Percentiles rank a stretch among this genome's conserved stretches.
phyloP scores from a whole-genome alignment of 2,329 filamentous ascomycete genomes.

The Myrmaecium sp. region DNA sequence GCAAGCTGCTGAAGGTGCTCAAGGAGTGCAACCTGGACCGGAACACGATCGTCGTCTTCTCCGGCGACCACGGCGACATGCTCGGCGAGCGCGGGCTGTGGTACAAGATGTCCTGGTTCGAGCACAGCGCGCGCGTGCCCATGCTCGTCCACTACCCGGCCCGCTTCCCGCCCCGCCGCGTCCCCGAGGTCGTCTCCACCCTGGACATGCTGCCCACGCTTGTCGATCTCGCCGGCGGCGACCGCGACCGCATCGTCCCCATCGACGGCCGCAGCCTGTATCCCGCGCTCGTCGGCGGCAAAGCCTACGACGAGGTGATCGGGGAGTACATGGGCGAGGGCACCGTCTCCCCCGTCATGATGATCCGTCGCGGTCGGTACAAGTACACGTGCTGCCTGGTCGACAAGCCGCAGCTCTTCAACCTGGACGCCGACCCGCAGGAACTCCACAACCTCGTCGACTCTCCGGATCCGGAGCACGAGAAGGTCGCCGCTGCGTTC shows the following conservation, averaged over 20 bases:
- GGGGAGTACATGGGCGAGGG: constrained; percentile 93
- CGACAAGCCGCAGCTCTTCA: constrained; percentile 72
- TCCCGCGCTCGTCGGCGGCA: constrained; percentile 50
- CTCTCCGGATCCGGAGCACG: constrained; percentile 20
- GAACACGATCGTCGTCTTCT: constrained; percentile 83
- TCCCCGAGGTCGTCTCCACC: constrained; percentile 74
- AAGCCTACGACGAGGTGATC: constrained; percentile 56
- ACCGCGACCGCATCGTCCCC: constrained; percentile 52
- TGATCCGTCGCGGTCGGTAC: constrained; percentile 81
- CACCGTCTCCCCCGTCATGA: constrained; percentile 75
- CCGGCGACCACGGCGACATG: constrained; percentile 92
- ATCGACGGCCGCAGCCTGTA: constrained; percentile 73
- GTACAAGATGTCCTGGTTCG: constrained; percentile 98
- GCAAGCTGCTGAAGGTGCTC: constrained; percentile 60
- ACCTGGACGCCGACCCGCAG: constrained; percentile 56
- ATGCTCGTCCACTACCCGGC: constrained; percentile 70
- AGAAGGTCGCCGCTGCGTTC: constrained; percentile 40
- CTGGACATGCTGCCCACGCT: constrained; percentile 82
- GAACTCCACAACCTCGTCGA: constrained; percentile 57
- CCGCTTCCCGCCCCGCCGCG: constrained; percentile 56
- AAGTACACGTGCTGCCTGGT: constrained; percentile 80
- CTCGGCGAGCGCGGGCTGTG: constrained; percentile 79
- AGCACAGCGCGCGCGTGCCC: constrained; percentile 77
- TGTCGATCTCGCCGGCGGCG: constrained; percentile 61
- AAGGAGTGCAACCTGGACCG: constrained; percentile 66